Percentiles rank a stretch among this genome's conserved stretches.
Evolutionary conservation across 495 filamentous ascomycete species (phyloP).

Genomic region (Hypoxylon trugodes): DNA sequence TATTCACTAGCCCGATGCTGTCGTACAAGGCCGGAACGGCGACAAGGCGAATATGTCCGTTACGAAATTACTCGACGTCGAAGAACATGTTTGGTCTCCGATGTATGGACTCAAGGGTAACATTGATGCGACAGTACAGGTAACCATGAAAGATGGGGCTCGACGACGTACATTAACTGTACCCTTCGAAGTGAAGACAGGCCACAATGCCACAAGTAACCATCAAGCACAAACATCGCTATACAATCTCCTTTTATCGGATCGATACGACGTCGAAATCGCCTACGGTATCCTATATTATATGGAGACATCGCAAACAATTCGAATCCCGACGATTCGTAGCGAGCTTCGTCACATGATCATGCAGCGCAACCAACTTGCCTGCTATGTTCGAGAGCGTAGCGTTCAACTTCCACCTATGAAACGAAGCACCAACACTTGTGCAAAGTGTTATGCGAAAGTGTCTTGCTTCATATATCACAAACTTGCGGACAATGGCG

Average conservation of each 20-base stretch:
- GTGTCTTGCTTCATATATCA: slow-evolving; percentile 92
- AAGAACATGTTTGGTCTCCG: slow-evolving; percentile 97
- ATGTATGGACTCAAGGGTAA: slow-evolving; percentile 97
- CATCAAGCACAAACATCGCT: slow-evolving; percentile 94
- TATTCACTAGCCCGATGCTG: slow-evolving; percentile 64
- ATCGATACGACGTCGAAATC: slow-evolving; percentile 93
- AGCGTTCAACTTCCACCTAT: slow-evolving; percentile 81
- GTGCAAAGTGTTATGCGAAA: slow-evolving; percentile 86
- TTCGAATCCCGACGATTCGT: slow-evolving; percentile 82
- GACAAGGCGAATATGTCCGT: slow-evolving; percentile 79
- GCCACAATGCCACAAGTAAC: slow-evolving; percentile 75
- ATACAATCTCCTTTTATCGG: slow-evolving; percentile 91
- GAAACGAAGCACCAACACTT: slow-evolving; percentile 79
- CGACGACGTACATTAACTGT: slow-evolving; percentile 76
- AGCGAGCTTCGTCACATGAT: slow-evolving; percentile 94
- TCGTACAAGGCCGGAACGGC: slow-evolving; percentile 82
- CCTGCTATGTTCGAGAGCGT: slow-evolving; percentile 82
- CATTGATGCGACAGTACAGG: slow-evolving; percentile 96
- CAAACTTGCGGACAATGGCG: slow-evolving; percentile 85
- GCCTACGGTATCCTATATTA: slow-evolving; percentile 93
- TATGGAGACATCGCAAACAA: slow-evolving; percentile 84
- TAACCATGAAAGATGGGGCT: slow-evolving; percentile 74
- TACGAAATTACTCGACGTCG: slow-evolving; percentile 92
- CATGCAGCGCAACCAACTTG: slow-evolving; percentile 90
- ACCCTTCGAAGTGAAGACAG: slow-evolving; percentile 95